These are phyloP conservation scores for Zalerion maritima DNA, from an alignment of 495 filamentous ascomycete genomes.

Conservation along the genomic window DNA sequence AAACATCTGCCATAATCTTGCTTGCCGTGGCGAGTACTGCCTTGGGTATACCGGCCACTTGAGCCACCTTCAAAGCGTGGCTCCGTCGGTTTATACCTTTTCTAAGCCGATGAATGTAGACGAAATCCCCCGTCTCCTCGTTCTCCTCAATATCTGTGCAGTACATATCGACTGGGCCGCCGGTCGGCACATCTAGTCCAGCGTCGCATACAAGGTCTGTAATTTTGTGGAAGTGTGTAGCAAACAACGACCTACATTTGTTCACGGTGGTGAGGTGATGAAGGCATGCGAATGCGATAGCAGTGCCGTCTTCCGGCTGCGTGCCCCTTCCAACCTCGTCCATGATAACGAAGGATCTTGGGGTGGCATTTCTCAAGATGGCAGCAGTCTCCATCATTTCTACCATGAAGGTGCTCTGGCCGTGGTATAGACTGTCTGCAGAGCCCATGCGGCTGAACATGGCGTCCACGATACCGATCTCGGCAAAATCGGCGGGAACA, in stretches of 20 bases:
- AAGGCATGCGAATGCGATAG: constrained; percentile 77
- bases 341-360: constrained; percentile 87
- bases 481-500: constrained; percentile 74
- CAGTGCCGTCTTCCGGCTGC: constrained; percentile 77
- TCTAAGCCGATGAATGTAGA: constrained; percentile 71
- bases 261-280: constrained; percentile 68
- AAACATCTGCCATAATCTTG: constrained; percentile 18
- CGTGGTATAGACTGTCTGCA: constrained; percentile 78
- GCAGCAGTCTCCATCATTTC: constrained; percentile 68
- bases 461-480: constrained; percentile 77
- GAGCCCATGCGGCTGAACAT: constrained; percentile 87
- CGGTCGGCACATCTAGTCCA: constrained; percentile 21
- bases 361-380: constrained; percentile 52
- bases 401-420: constrained; percentile 93
- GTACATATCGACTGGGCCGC: constrained; percentile 59
- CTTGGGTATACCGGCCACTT: constrained; percentile 62
- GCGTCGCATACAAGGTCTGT: constrained; percentile 48
- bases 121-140: constrained; percentile 45
- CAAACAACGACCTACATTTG: constrained; percentile 69
- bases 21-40: constrained; percentile 42
- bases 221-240: constrained; percentile 83
- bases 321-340: constrained; percentile 94
- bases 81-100: constrained; percentile 73
- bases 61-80: constrained; percentile 86
- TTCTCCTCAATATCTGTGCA: constrained; percentile 80